Evolutionary conservation across 2,329 filamentous ascomycete species (phyloP).

Genomic region (Bipolaris victoriae): DNA sequence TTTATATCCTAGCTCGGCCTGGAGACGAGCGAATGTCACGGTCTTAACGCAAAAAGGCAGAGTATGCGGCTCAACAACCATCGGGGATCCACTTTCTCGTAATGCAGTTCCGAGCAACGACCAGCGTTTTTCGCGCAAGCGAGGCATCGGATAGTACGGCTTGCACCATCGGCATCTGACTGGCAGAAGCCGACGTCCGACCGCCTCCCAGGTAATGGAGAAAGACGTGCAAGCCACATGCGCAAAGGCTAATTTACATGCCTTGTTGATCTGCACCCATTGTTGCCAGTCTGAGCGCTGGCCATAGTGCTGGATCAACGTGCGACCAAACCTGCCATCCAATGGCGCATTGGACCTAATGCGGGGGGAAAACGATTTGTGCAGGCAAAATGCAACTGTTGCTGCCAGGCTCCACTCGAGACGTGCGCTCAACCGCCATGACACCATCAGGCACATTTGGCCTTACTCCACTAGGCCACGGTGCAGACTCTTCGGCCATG

Average conservation of each 20-base stretch:
- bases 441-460: constrained; percentile 1
- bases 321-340: background rate
- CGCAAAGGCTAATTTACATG: background rate
- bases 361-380: constrained; percentile 2
- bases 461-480: background rate
- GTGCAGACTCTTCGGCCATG: constrained; percentile 4
- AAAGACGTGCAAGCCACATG: background rate
- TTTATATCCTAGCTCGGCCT: background rate
- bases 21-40: constrained; percentile 2
- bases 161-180: constrained; percentile 7
- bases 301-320: constrained; percentile 5
- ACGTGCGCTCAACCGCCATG: background rate
- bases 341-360: background rate
- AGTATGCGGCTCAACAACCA: constrained; percentile 9
- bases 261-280: background rate
- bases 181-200: constrained; percentile 8
- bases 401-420: constrained; percentile 1
- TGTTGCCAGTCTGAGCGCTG: background rate
- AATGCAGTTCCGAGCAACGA: background rate
- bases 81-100: background rate
- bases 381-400: constrained; percentile 1
- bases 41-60: background rate
- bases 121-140: background rate
- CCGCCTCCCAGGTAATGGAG: background rate
- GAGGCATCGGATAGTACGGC: constrained; percentile 2